A percentile compares a stretch with the other conserved stretches of the same genome.
Conservation (phyloP, 2,329 filamentous ascomycete species). For the Aspergillus luchuensis region DNA sequence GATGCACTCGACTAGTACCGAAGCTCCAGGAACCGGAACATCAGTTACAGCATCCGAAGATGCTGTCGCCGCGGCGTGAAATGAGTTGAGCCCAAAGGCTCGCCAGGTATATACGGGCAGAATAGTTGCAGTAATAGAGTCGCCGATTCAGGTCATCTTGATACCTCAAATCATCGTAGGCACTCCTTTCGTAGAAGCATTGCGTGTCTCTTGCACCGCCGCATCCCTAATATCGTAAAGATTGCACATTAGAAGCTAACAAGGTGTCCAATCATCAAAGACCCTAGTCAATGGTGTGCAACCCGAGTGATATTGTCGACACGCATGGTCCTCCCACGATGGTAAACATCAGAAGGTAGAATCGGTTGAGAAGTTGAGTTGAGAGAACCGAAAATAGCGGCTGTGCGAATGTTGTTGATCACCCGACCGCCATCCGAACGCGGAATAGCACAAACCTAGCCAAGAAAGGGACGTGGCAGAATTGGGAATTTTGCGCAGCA, state of each 20-base stretch:
- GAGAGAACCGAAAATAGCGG: slow-evolving; percentile 9
- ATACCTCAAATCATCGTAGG: background rate
- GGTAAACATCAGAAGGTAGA: background rate
- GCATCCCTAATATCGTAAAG: too few species aligned
- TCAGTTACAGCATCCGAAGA: slow-evolving; percentile 60
- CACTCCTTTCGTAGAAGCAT: background rate
- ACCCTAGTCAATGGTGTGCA: background rate
- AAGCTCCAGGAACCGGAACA: slow-evolving; percentile 65
- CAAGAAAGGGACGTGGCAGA: slow-evolving; percentile 29
- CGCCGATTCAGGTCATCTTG: background rate
- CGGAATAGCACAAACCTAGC: slow-evolving; percentile 15
- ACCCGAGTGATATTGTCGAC: background rate
- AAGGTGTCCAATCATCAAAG: background rate
- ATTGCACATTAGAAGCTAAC: background rate
- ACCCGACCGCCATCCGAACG: slow-evolving; percentile 23
- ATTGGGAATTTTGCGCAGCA: slow-evolving; percentile 16
- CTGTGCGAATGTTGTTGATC: slow-evolving; percentile 14
- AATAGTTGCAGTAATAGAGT: background rate
- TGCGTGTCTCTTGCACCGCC: background rate
- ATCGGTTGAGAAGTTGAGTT: background rate
- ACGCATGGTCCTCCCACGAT: too few species aligned
- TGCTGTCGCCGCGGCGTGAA: slow-evolving; percentile 57
- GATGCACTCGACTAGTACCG: slow-evolving; percentile 71
- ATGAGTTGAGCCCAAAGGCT: slow-evolving; percentile 2
- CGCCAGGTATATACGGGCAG: background rate